phyloP scores from a whole-genome alignment of 441 rosid genomes.

The Erysimum cheiri region DNA sequence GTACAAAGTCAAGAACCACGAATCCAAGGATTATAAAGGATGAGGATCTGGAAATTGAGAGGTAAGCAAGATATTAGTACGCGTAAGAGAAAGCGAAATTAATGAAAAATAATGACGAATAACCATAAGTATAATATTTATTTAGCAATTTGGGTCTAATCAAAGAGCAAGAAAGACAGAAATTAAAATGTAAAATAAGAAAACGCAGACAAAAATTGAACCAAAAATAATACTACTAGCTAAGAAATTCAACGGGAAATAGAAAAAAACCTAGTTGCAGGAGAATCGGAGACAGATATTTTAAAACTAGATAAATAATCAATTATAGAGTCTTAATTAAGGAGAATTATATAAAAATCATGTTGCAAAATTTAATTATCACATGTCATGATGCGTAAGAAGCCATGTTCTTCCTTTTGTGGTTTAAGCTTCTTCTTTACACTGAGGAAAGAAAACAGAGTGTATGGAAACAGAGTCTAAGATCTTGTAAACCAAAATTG shows the following conservation, averaged over 20 bases:
- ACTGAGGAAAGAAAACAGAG: slow-evolving; percentile 51
- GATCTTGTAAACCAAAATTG: background rate
- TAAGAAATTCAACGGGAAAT: slow-evolving; percentile 38
- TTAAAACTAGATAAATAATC: slow-evolving; percentile 25
- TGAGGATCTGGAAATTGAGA: slow-evolving; percentile 43
- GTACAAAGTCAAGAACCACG: slow-evolving; percentile 33
- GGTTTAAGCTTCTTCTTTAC: slow-evolving; percentile 35
- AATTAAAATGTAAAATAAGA: slow-evolving; percentile 34
- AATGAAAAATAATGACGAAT: slow-evolving; percentile 22
- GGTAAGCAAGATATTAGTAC: slow-evolving; percentile 27
- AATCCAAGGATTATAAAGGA: slow-evolving; percentile 41
- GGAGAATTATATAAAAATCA: background rate
- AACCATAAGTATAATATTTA: slow-evolving; percentile 12
- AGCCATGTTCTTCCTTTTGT: slow-evolving; percentile 49
- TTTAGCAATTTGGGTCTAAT: slow-evolving; percentile 42
- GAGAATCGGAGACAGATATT: slow-evolving; percentile 65
- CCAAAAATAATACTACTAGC: slow-evolving; percentile 37
- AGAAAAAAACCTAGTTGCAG: slow-evolving; percentile 58
- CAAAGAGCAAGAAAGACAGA: slow-evolving; percentile 42
- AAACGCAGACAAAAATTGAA: slow-evolving; percentile 28
- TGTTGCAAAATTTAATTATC: slow-evolving; percentile 2
- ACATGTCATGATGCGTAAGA: slow-evolving; percentile 34
- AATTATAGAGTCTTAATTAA: slow-evolving; percentile 6
- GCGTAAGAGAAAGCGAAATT: slow-evolving; percentile 33
- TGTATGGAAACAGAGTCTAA: slow-evolving; percentile 3